Evolutionary conservation across 2,329 filamentous ascomycete genomes (phyloP), one percentile per base, ranked within the genome.

Genomic region (Madurella mycetomatis): DNA sequence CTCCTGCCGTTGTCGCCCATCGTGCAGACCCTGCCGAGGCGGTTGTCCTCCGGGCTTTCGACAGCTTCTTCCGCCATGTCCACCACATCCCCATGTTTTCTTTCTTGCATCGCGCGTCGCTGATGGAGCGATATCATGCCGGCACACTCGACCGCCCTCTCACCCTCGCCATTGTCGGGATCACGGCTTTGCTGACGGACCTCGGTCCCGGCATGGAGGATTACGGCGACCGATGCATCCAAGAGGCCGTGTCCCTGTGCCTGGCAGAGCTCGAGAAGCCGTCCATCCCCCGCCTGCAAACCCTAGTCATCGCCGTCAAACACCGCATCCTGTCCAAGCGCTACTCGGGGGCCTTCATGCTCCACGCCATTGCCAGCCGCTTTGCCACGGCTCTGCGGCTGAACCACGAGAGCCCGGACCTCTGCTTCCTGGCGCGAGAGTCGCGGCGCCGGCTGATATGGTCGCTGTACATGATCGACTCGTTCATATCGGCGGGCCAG

Each of bases 21-120:
- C 49, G 49, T 19, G 67, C 64, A 15, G 71, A 79, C 62, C 74
- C 75, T 57, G 70, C 70, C 59, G 77, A 81, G 60, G 69, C 73
- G 18, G 64, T 82, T 25, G 77, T 80, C 41, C 70, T 75, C 47
- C 74, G 74, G 40, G 79, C 78, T 5, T 80, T 83, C 59, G 78
- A 79, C 61, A 75, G 77, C 60, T 83, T 81, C 68, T 83, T 83
- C 65, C 76, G 77, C 41, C 77, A 82, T 62, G 73, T 83, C 41
- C 79, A 83, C 66, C 80, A 83, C 57, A 79, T 83, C 49, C 78
- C 80, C 43, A 78, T 80, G 60, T 80, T 79, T 67, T 80, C 79
- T 11, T 83, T 83, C 53, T 67, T 83, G 15, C 80, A 83, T 61
- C 78, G 79, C 25, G 79, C 80, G 12, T 83, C 80, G 1, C 74